Base-by-base conservation (phyloP, 495 filamentous ascomycete genomes). In the Talaromyces wortmannii region DNA sequence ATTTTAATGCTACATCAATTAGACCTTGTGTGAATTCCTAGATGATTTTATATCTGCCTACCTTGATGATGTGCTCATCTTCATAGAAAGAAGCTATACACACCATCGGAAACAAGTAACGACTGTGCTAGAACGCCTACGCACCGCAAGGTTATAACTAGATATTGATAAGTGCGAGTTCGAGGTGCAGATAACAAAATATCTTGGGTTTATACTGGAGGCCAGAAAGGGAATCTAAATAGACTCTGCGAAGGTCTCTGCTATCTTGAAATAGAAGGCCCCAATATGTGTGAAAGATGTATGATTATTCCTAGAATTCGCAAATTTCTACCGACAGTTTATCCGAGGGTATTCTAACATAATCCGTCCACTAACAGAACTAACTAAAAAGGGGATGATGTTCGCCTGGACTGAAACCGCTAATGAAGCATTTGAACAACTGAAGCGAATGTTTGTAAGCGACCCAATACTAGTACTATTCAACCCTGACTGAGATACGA, bases 401-500 rank as follows among this genome's bases (percentile, higher is more conserved):
- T 64, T 63, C 32, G 16, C 11, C 10, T 60, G 45, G 44, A 56
- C 87, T 43, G 79, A 88, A 42, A 81, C 86, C 18, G 75, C 86
- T 52, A 87, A 91, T 60, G 71, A 70, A 32, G 84, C 89, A 61
- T 86, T 88, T 52, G 81, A 90, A 47, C 76, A 82, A 12, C 69
- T 91, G 6, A 76, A 80, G 33, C 80, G 50, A n/a, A 8, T 56
- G 3, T 56, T 56, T 30, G 50, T 42, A 4, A 47, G 45, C 12
- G 60, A 59, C 13, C 60, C 47, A 40, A 55, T 67, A 7, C 59
- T 72, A 10, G 45, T 55, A 0, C 56, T 62, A 43, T 71, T 61
- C 47, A 56, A 67, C 29, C 53, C 52, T 13, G 45, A 63, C 5
- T 32, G 50, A 32, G 23, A 58, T 1, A 63, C 56, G 5, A 32